Evolutionary conservation across 306 rosid genomes (phyloP).

Genomic region (Vicia sativa): DNA sequence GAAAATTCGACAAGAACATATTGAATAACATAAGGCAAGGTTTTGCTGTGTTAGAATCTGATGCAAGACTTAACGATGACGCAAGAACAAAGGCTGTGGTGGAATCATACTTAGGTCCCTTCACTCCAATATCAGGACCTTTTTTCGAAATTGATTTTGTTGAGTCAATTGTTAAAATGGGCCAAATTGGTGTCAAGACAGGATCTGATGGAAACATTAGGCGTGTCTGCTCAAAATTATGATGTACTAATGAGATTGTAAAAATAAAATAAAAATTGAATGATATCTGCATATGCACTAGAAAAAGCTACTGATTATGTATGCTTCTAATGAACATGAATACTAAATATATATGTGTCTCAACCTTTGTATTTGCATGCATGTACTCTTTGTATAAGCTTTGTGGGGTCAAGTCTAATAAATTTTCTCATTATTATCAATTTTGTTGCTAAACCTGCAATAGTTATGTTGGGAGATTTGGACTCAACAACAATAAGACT

Average conservation of each 20-base stretch:
- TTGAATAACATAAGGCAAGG: conserved; percentile 69
- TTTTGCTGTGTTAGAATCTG: conserved; percentile 79
- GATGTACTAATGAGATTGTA: neutral
- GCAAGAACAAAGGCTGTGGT: conserved; percentile 45
- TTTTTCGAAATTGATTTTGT: conserved; percentile 67
- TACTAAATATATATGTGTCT: too few relatives aligned
- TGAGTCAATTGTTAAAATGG: conserved; percentile 68
- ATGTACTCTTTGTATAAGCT: too few relatives aligned
- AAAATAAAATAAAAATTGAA: neutral
- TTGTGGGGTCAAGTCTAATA: too few relatives aligned
- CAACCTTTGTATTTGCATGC: too few relatives aligned
- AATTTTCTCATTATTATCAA: too few relatives aligned
- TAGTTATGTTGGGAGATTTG: too few relatives aligned
- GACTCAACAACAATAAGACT: too few relatives aligned
- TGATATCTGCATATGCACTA: neutral
- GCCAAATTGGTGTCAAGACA: conserved; percentile 78
- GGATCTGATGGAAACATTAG: conserved; percentile 62
- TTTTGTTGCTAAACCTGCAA: too few relatives aligned
- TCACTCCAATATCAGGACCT: conserved; percentile 53
- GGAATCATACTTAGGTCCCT: conserved; percentile 56
- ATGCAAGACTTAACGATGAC: conserved; percentile 74
- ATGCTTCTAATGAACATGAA: too few relatives aligned
- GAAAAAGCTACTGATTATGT: too few relatives aligned
- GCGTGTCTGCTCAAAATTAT: conserved; percentile 49
- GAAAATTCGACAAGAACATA: conserved; percentile 57